Evolutionary conservation across 441 rosid species (phyloP), one percentile per base, ranked within the genome.

Genomic region (Arabidopsis lyrata): DNA sequence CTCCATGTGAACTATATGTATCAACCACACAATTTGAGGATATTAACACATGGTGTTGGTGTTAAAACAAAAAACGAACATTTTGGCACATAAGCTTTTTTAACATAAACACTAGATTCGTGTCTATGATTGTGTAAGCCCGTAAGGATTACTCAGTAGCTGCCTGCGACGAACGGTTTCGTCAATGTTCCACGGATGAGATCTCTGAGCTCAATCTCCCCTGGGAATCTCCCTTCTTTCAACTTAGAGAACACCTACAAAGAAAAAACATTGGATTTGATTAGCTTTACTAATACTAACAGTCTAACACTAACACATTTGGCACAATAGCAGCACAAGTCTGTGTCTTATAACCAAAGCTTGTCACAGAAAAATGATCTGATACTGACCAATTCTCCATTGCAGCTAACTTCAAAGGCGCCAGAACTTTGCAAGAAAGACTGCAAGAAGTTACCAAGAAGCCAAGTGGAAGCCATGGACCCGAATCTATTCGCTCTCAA

Each of bases 371-470:
- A 10, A 10, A 36, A 31, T 18, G 48, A 22, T 12, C 1, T 59
- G 44, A 38, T 60, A 41, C 66, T 36, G 41, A 95, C 98, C 95
- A 83, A 67, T 74, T 89, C 86, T 29, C 84, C 93, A 50, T 95
- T 85, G 86, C 85, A 85, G 78, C 63, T 74, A 64, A 95, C 95
- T 83, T 95, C 98, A 67, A 95, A 95, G 20, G 99, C 99, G 24
- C 96, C 97, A 1, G 97, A 90, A 82, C 93, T 95, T 83, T 89
- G 96, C 47, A 95, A 88, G 80, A 87, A 89, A 45, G 95, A 90
- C 82, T 95, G 99, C 67, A 88, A 3, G 22, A 85, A 80, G 85
- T 95, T 95, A 41, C 99, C 99, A 2, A 95, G 72, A 78, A 95
- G 96, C 97, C 98, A 92, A 70, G 92, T 84, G 55, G 92, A 84